These are phyloP conservation scores for Alternaria longipes DNA, from an alignment of 2,329 filamentous ascomycete species.

Conservation along the genomic window DNA sequence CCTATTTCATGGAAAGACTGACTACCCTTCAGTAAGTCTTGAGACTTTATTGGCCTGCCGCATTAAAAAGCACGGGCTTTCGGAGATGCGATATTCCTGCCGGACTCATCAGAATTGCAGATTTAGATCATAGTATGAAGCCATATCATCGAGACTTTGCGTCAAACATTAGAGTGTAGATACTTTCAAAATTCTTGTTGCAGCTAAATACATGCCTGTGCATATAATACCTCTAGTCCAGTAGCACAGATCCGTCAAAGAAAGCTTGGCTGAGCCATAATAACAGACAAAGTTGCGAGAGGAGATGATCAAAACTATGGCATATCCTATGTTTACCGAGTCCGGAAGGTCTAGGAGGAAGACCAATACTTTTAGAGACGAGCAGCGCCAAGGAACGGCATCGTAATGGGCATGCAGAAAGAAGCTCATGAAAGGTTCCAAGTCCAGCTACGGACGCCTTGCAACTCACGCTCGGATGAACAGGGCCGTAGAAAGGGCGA, in stretches of 20 bases:
- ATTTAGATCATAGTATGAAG: neutral
- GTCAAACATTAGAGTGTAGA: constrained; percentile 24
- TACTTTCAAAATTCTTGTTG: constrained; percentile 41
- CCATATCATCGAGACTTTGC: neutral
- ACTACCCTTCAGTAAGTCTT: neutral
- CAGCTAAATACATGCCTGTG: constrained; percentile 48
- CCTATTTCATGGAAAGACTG: neutral
- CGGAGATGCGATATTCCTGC: neutral
- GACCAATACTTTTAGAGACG: constrained; percentile 47
- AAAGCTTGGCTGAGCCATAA: constrained; percentile 14
- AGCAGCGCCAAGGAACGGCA: constrained; percentile 28
- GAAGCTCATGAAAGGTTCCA: constrained; percentile 25
- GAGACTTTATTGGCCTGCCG: neutral
- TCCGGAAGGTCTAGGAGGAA: constrained; percentile 29
- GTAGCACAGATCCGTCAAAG: constrained; percentile 25
- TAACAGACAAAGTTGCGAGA: constrained; percentile 18
- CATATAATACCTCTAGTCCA: constrained; percentile 40
- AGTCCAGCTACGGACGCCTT: constrained; percentile 28
- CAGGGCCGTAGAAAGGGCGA: constrained; percentile 20
- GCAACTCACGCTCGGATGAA: constrained; percentile 22
- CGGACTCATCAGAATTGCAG: neutral
- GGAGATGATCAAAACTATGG: constrained; percentile 35
- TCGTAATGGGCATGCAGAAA: constrained; percentile 32
- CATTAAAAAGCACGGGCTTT: neutral
- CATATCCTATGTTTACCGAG: constrained; percentile 34